Percentiles rank a stretch among this genome's conserved stretches.
Conservation (phyloP, 495 filamentous ascomycete species). For the Talaromyces proteolyticus region DNA sequence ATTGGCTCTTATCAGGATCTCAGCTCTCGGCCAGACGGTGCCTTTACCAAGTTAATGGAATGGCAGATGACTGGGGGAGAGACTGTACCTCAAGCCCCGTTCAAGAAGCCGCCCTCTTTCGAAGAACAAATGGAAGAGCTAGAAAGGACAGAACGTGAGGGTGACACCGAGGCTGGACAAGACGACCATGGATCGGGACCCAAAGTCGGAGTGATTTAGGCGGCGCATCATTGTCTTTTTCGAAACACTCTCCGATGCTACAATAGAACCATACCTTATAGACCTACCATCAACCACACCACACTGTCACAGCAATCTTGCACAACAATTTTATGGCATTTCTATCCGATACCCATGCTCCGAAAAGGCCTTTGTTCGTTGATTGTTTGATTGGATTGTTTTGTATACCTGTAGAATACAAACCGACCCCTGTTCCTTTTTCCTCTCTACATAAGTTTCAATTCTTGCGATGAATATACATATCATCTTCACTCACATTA, state of each 20-base stretch:
- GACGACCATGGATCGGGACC: neutral
- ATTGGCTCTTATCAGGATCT: slow-evolving; percentile 77
- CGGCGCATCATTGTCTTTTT: too few relatives aligned
- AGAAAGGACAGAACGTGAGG: slow-evolving; percentile 25
- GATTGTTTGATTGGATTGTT: neutral
- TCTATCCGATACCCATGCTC: neutral
- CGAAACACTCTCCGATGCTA: too few relatives aligned
- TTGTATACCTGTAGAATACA: neutral
- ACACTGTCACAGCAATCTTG: too few relatives aligned
- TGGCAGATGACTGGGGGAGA: slow-evolving; percentile 96
- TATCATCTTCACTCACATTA: neutral
- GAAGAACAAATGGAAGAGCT: slow-evolving; percentile 30
- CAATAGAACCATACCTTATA: too few relatives aligned
- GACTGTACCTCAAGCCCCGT: slow-evolving; percentile 19
- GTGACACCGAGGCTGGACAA: slow-evolving; percentile 17
- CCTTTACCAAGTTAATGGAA: slow-evolving; percentile 94
- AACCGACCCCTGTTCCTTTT: neutral
- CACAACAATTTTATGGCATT: neutral
- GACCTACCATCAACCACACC: too few relatives aligned
- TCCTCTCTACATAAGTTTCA: neutral
- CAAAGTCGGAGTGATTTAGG: too few relatives aligned
- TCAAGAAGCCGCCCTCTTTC: slow-evolving; percentile 12
- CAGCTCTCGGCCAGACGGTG: slow-evolving; percentile 62
- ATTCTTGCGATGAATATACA: neutral
- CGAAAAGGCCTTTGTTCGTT: neutral